These are phyloP conservation scores for Cylindrodendrum hubeiense DNA, from an alignment of 2,329 filamentous ascomycete genomes.

Conservation along the genomic window DNA sequence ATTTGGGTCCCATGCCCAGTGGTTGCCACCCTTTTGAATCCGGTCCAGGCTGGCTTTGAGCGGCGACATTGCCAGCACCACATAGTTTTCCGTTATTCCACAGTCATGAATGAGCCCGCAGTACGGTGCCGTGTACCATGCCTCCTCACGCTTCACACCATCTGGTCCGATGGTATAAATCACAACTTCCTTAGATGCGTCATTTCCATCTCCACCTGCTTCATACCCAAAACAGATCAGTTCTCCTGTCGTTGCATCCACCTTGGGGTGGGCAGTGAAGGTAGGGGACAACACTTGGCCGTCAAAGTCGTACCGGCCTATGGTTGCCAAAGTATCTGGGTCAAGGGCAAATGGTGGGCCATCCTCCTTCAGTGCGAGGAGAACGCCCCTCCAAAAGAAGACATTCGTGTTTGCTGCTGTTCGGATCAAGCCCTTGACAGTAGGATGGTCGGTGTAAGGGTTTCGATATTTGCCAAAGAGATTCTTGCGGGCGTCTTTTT, in stretches of 20 bases:
- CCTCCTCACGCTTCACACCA: background rate
- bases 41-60: background rate
- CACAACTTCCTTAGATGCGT: background rate
- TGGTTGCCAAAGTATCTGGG: background rate
- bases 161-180: background rate
- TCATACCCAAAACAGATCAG: constrained; percentile 9
- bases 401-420: constrained; percentile 11
- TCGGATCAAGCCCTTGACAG: background rate
- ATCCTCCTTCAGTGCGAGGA: constrained; percentile 12
- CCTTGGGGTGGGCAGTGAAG: background rate
- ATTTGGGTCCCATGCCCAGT: constrained; percentile 8
- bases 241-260: background rate
- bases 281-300: background rate
- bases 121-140: constrained; percentile 1
- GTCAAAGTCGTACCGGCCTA: background rate
- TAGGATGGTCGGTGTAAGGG: constrained; percentile 5
- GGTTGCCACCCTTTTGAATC: background rate
- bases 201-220: constrained; percentile 10
- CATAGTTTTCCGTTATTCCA: constrained; percentile 1
- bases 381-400: background rate
- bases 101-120: constrained; percentile 2
- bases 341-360: background rate
- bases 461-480: constrained; percentile 22
- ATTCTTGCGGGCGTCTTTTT: background rate
- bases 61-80: background rate